A percentile compares a stretch with the other conserved stretches of the same genome.
These are phyloP conservation scores for Trichoderma guizhouense DNA, from an alignment of 2,329 filamentous ascomycete species.

Conservation along the genomic window DNA sequence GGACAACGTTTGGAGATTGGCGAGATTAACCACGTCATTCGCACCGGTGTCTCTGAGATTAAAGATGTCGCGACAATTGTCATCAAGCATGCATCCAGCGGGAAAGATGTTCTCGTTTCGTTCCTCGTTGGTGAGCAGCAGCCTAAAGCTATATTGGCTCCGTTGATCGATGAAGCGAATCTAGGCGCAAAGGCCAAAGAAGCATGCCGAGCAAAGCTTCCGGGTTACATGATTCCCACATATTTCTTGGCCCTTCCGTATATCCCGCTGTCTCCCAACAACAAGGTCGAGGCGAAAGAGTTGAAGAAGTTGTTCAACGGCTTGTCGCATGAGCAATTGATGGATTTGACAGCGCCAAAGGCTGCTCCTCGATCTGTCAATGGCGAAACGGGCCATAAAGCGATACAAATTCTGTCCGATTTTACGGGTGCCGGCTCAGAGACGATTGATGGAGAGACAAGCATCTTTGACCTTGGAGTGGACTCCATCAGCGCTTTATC, in stretches of 20 bases:
- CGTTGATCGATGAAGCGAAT: slow-evolving; percentile 31
- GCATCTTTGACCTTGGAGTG: slow-evolving; percentile 79
- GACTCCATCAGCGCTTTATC: slow-evolving; percentile 83
- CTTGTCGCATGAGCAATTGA: slow-evolving; percentile 59
- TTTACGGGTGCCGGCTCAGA: slow-evolving; percentile 46
- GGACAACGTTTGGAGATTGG: slow-evolving; percentile 86
- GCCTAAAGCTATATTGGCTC: slow-evolving; percentile 19
- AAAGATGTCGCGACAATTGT: slow-evolving; percentile 75
- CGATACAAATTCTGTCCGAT: slow-evolving; percentile 54
- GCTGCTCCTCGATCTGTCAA: slow-evolving; percentile 9
- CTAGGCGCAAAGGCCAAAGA: slow-evolving; percentile 49
- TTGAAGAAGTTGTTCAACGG: slow-evolving; percentile 64
- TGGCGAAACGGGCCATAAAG: slow-evolving; percentile 39
- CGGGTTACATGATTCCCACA: slow-evolving; percentile 87
- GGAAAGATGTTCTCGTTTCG: slow-evolving; percentile 79
- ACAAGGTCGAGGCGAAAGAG: slow-evolving; percentile 76
- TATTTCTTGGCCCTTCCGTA: slow-evolving; percentile 69
- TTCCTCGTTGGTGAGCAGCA: slow-evolving; percentile 52
- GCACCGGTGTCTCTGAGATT: slow-evolving; percentile 53
- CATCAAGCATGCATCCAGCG: slow-evolving; percentile 62
- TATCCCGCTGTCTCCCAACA: slow-evolving; percentile 82
- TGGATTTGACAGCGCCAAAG: slow-evolving; percentile 46
- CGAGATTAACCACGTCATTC: slow-evolving; percentile 85
- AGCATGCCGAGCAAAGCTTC: slow-evolving; percentile 67
- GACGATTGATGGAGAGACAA: slow-evolving; percentile 54